A percentile compares a stretch with the other conserved stretches of the same genome.
Evolutionary conservation across 2,329 filamentous ascomycete species (phyloP).

Genomic region (Neocatenulostroma microsporum): DNA sequence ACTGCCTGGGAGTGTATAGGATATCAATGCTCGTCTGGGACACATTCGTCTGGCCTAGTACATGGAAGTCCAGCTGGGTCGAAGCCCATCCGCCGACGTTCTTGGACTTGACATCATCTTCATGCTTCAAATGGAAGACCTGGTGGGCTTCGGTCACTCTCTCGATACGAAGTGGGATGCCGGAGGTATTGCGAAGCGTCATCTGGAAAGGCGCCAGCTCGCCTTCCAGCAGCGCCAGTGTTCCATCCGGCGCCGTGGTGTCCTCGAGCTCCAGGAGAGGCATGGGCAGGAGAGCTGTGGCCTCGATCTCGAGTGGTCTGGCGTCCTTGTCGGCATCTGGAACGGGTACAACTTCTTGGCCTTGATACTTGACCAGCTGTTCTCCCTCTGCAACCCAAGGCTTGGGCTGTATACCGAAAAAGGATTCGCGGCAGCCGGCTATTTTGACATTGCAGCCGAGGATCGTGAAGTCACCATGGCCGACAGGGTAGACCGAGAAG

Average conservation of each 20-base stretch:
- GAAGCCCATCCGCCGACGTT: too few relatives aligned
- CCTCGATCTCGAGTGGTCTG: slow-evolving; percentile 12
- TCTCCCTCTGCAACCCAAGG: slow-evolving; percentile 65
- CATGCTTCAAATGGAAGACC: slow-evolving; percentile 40
- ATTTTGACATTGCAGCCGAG: slow-evolving; percentile 74
- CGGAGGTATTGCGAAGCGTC: slow-evolving; percentile 69
- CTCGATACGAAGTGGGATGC: slow-evolving; percentile 6
- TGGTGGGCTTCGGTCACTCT: slow-evolving; percentile 45
- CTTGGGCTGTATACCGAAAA: slow-evolving; percentile 74
- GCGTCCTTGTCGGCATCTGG: slow-evolving; percentile 6
- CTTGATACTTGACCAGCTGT: slow-evolving; percentile 58
- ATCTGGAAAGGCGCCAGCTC: slow-evolving; percentile 71
- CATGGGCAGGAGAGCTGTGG: slow-evolving; percentile 68
- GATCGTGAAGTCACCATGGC: slow-evolving; percentile 61
- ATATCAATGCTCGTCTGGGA: slow-evolving; percentile 73
- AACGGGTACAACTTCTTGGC: slow-evolving; percentile 8
- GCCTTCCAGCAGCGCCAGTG: slow-evolving; percentile 87
- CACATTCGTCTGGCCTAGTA: slow-evolving; percentile 77
- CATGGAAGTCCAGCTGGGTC: slow-evolving; percentile 77
- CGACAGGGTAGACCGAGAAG: slow-evolving; percentile 59
- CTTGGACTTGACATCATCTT: too few relatives aligned
- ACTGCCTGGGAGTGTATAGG: slow-evolving; percentile 50
- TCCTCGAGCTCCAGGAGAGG: slow-evolving; percentile 69
- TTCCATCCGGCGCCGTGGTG: slow-evolving; percentile 71
- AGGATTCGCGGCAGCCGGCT: slow-evolving; percentile 69